These are phyloP conservation scores for Oryza glumipatula DNA, from an alignment of 176 grass and related monocot species.

Conservation along the genomic window DNA sequence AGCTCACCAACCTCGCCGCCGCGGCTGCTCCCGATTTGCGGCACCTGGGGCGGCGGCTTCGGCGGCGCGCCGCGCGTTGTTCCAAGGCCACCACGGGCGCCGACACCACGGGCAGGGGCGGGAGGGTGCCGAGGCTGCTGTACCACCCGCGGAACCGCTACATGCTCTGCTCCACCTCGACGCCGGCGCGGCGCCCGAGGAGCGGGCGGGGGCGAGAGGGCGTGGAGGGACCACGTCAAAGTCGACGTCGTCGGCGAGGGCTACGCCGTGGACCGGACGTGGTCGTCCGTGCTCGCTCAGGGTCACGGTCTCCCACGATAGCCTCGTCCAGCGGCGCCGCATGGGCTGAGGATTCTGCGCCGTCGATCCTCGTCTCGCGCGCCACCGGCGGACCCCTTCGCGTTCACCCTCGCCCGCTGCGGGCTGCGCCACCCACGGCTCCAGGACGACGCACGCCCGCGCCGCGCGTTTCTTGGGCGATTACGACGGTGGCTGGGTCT, in stretches of 20 bases:
- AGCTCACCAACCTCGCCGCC: conserved; percentile 51
- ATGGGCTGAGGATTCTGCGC: no score
- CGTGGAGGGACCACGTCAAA: conserved; percentile 35
- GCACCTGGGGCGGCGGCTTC: no score
- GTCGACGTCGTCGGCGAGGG: conserved; percentile 48
- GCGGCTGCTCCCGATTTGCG: background rate
- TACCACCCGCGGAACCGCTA: conserved; percentile 71
- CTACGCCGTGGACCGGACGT: conserved; percentile 48
- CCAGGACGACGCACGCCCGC: no score
- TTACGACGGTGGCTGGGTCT: no score
- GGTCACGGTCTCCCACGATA: no score
- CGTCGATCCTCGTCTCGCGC: no score
- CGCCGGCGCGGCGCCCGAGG: conserved; percentile 33
- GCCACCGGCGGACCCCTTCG: no score
- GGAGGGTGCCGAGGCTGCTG: conserved; percentile 47
- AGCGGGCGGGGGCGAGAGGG: conserved; percentile 25
- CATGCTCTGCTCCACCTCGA: conserved; percentile 58
- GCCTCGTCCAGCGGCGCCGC: no score
- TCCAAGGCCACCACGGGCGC: conserved; percentile 21
- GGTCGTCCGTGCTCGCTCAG: conserved; percentile 48
- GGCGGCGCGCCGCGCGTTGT: background rate
- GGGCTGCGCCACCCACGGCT: no score
- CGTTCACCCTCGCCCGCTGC: no score
- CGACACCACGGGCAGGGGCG: conserved; percentile 19
- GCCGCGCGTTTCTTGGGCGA: no score